Conservation (phyloP, 495 filamentous ascomycete species). For the Hypoxylon crocopeplum region DNA sequence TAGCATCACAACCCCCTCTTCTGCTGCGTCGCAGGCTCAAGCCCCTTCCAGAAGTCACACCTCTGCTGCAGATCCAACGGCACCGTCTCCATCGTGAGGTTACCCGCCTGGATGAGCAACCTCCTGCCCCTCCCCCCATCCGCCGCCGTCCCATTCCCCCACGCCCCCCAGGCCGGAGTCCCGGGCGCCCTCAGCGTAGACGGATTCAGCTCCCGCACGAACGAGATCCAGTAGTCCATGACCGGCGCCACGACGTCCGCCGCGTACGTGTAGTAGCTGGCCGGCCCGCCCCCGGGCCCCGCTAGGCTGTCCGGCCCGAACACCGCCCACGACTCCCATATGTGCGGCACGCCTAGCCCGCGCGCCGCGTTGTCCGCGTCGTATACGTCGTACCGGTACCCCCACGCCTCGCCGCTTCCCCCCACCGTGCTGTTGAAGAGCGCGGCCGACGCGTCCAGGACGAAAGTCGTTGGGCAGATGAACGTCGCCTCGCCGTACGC, state of each 20-base stretch:
- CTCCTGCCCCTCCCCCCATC: slow-evolving; percentile 16
- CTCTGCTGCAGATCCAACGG: slow-evolving; percentile 43
- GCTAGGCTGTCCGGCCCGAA: slow-evolving; percentile 49
- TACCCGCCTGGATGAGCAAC: slow-evolving; percentile 44
- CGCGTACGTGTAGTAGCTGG: slow-evolving; percentile 49
- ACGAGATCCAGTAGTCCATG: slow-evolving; percentile 53
- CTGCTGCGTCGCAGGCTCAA: slow-evolving; percentile 50
- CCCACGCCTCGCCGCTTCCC: slow-evolving; percentile 35
- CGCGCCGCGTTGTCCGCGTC: slow-evolving; percentile 31
- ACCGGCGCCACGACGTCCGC: slow-evolving; percentile 41
- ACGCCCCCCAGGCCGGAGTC: slow-evolving; percentile 44
- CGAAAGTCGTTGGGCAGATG: slow-evolving; percentile 60
- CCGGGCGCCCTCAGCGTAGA: slow-evolving; percentile 29
- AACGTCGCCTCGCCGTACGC: slow-evolving; percentile 70
- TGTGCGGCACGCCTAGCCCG: slow-evolving; percentile 43
- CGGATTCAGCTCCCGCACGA: slow-evolving; percentile 49
- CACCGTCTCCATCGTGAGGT: slow-evolving; percentile 43
- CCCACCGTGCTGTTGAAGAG: slow-evolving; percentile 17
- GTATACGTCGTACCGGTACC: slow-evolving; percentile 41
- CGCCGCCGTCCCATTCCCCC: too few species aligned
- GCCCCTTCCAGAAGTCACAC: slow-evolving; percentile 60
- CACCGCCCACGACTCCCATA: slow-evolving; percentile 50
- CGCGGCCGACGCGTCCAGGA: slow-evolving; percentile 36
- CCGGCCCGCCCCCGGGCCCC: slow-evolving; percentile 9
- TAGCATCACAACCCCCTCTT: slow-evolving; percentile 1